Conservation (phyloP, 495 filamentous ascomycete genomes). For the Penicillium egyptiacum region DNA sequence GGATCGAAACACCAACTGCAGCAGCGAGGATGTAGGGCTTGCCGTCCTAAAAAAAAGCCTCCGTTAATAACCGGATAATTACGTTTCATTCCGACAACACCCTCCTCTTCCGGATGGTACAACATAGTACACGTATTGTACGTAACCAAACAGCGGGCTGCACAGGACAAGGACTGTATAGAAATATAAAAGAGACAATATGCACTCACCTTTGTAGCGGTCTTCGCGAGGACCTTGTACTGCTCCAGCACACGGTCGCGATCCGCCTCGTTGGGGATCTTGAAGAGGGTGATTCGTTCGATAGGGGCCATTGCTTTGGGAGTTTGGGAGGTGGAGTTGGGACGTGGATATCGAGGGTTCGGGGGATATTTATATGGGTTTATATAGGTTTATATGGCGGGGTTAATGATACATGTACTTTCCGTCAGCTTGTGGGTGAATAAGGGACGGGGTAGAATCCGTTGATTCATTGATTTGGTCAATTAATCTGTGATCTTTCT, state of each 20-base stretch:
- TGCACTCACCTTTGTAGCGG: constrained; percentile 48
- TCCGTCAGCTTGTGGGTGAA: constrained; percentile 10
- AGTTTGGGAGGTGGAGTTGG: background rate
- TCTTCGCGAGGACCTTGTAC: constrained; percentile 52
- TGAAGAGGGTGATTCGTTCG: constrained; percentile 61
- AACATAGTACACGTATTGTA: background rate
- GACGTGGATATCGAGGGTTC: background rate
- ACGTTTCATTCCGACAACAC: background rate
- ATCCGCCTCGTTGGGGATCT: constrained; percentile 52
- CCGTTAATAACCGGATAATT: constrained; percentile 11
- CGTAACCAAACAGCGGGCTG: background rate
- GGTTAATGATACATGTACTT: background rate
- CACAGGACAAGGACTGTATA: background rate
- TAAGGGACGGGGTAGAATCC: background rate
- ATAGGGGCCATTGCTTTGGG: constrained; percentile 43
- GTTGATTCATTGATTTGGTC: background rate
- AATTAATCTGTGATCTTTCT: background rate
- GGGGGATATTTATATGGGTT: background rate
- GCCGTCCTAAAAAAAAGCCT: constrained; percentile 49
- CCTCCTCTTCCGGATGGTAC: background rate
- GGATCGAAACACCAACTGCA: constrained; percentile 43
- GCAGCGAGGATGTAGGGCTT: constrained; percentile 64
- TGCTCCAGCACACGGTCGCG: constrained; percentile 45
- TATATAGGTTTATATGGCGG: constrained; percentile 6
- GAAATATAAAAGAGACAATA: too few relatives aligned